Evolutionary conservation across 2,329 filamentous ascomycete genomes (phyloP), one percentile per base, ranked within the genome.

Genomic region (Paracorniculantispora psalliotae): DNA sequence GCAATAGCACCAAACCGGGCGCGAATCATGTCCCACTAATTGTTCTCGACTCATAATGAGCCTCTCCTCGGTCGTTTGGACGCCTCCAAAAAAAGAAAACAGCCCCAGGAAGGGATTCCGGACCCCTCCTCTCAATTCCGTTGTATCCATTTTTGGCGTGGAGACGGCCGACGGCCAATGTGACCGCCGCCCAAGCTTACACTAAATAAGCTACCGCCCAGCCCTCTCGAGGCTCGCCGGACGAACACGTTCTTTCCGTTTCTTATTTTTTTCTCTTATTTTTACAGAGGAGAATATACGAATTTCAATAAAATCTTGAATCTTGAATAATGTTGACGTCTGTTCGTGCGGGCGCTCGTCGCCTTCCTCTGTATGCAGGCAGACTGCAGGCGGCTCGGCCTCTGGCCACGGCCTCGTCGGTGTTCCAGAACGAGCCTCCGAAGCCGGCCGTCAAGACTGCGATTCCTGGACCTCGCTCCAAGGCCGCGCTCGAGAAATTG

Each of bases 391-490:
- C n/a, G 7, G 50, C 43, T 2, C 57, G 50, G 17, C 49, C 50
- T 28, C 28, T 59, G 43, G 50, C 57, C 17, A 48, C 57, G 13
- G 70, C 72, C 33, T 72, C 70, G 63, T 65, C 72, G 12, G 77
- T 80, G 63, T 72, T 77, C 62, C 66, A 71, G 39, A 76, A 76
- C 59, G 83, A 86, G 73, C 82, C 82, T 46, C 71, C 75, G 28
- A 77, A 70, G 26, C 83, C 83, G 26, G 68, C 76, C 2, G 69
- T 85, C 67, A 81, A 81, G 75, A 83, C 81, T 26, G 73, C 76
- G 54, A 89, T 96, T 60, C 91, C 91, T 0, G 91, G 91, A 0
- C 91, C 91, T 37, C 82, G 87, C 77, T 86, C 87, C 73, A 81
- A 86, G 77, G 81, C 84, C 65, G 81, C 83, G 51, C 85, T 89